These are phyloP conservation scores for Lipomyces yamanashiensis DNA, from an alignment of 805 yeast genomes.

Conservation along the genomic window DNA sequence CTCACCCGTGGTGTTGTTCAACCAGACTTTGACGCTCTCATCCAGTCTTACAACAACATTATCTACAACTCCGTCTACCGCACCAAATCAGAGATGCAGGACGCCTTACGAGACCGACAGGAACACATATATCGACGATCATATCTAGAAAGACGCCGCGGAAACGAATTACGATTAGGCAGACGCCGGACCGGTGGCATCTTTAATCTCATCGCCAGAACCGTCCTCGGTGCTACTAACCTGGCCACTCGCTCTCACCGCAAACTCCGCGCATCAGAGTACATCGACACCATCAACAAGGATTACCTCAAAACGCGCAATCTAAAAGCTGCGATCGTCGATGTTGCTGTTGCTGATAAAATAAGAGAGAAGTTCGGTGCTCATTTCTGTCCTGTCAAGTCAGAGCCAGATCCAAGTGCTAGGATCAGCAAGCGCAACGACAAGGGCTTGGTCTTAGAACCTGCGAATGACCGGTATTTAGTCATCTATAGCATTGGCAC, in stretches of 20 bases:
- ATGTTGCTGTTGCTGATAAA: background rate
- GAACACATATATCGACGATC: background rate
- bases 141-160: background rate
- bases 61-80: conserved; percentile 9
- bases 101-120: background rate
- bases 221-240: conserved; percentile 3
- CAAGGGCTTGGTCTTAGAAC: background rate
- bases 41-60: conserved; percentile 12
- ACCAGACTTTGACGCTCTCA: conserved; percentile 2
- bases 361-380: background rate
- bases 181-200: conserved; percentile 1
- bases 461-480: background rate
- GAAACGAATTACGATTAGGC: background rate
- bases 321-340: background rate
- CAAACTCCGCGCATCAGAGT: background rate
- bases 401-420: background rate
- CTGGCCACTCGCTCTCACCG: conserved; percentile 2
- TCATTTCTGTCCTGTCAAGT: background rate
- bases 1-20: background rate
- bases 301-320: background rate
- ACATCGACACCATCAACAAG: background rate
- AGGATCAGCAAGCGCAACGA: background rate
- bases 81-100: conserved; percentile 5
- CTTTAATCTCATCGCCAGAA: background rate
- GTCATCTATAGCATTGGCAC: conserved; percentile 1